A percentile compares a stretch with the other conserved stretches of the same genome.
These are phyloP conservation scores for Mortierella sp. DNA, from an alignment of 371 early-diverging fungal species.

Conservation along the genomic window DNA sequence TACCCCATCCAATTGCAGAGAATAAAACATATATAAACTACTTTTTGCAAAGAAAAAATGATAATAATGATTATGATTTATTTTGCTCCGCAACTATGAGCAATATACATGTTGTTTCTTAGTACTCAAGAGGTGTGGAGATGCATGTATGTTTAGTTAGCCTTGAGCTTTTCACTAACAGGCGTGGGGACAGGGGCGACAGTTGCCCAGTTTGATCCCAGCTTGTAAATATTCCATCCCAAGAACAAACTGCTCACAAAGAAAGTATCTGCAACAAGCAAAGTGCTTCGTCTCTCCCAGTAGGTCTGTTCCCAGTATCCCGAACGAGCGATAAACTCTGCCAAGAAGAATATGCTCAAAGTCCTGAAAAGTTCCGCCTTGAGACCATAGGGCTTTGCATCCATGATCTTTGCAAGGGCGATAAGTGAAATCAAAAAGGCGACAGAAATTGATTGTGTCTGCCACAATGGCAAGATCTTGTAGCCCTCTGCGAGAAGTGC, in stretches of 20 bases:
- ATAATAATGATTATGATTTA: conserved; percentile 8
- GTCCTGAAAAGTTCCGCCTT: conserved; percentile 42
- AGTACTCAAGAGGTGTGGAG: background rate
- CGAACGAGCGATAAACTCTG: conserved; percentile 53
- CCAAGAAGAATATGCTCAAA: conserved; percentile 37
- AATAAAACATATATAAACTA: background rate
- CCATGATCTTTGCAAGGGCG: conserved; percentile 47
- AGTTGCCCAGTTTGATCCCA: conserved; percentile 32
- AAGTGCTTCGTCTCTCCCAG: conserved; percentile 46
- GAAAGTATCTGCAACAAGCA: conserved; percentile 48
- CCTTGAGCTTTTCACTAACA: conserved; percentile 25
- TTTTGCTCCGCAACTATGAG: conserved; percentile 24
- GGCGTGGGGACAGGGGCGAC: conserved; percentile 6
- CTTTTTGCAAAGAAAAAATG: background rate
- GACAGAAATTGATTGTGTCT: conserved; percentile 37
- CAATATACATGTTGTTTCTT: background rate
- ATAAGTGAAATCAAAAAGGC: conserved; percentile 41
- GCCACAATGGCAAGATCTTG: conserved; percentile 50
- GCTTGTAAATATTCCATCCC: conserved; percentile 54
- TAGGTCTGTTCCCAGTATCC: conserved; percentile 45
- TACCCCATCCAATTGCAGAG: background rate
- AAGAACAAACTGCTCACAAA: conserved; percentile 45
- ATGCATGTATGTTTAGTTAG: conserved; percentile 4
- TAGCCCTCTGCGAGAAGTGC: conserved; percentile 43
- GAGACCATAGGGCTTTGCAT: conserved; percentile 44